Evolutionary conservation across 2,329 filamentous ascomycete genomes (phyloP).

Genomic region (Ascochyta viciae-villosae): DNA sequence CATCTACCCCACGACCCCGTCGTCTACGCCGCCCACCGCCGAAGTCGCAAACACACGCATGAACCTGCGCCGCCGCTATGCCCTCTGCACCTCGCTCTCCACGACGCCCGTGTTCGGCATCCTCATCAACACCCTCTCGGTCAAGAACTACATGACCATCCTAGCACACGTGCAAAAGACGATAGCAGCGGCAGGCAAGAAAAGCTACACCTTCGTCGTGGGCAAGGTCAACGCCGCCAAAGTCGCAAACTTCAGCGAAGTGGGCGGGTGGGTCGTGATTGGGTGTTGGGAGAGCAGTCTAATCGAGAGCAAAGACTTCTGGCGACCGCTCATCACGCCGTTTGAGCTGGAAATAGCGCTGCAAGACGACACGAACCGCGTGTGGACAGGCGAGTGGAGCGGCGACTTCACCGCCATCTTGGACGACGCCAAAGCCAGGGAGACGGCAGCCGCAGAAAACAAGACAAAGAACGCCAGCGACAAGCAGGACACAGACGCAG

Average conservation of each 20-base stretch:
- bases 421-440: slow-evolving; percentile 31
- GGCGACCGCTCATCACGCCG: slow-evolving; percentile 88
- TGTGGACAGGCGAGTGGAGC: slow-evolving; percentile 90
- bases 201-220: slow-evolving; percentile 94
- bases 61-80: slow-evolving; percentile 83
- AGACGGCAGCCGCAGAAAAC: slow-evolving; percentile 63
- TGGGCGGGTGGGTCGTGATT: slow-evolving; percentile 96
- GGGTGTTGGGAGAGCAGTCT: slow-evolving; percentile 98
- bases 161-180: slow-evolving; percentile 74
- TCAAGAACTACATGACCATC: slow-evolving; percentile 86
- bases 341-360: slow-evolving; percentile 87
- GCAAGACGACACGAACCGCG: slow-evolving; percentile 73
- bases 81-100: slow-evolving; percentile 78
- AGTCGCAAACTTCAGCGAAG: slow-evolving; percentile 92
- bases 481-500: not conserved
- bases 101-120: slow-evolving; percentile 89
- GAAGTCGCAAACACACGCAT: slow-evolving; percentile 61
- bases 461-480: no score
- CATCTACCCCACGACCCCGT: slow-evolving; percentile 70
- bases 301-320: slow-evolving; percentile 88
- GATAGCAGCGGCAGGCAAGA: slow-evolving; percentile 85
- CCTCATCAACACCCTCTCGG: slow-evolving; percentile 91
- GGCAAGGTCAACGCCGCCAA: slow-evolving; percentile 96
- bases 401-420: slow-evolving; percentile 80
- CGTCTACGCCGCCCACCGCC: slow-evolving; percentile 31